These are phyloP conservation scores for Sporothrix dimorphospora DNA, from an alignment of 2,329 filamentous ascomycete genomes.

Conservation along the genomic window DNA sequence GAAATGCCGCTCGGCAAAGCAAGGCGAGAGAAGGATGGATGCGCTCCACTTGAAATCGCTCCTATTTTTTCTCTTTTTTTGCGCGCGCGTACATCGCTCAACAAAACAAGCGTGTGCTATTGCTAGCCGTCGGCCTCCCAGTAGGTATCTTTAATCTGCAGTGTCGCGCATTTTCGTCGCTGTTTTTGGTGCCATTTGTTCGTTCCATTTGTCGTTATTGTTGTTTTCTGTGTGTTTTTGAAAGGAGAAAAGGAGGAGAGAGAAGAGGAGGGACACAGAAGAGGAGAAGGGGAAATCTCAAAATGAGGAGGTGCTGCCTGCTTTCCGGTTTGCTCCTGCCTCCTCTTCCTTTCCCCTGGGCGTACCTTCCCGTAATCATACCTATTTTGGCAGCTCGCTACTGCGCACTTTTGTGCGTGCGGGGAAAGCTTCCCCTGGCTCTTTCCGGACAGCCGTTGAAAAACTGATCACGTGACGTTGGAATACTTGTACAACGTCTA, in stretches of 20 bases:
- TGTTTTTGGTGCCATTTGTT: background rate
- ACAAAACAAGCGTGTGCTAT: background rate
- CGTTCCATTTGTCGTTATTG: background rate
- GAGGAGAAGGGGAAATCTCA: background rate
- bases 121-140: constrained; percentile 4
- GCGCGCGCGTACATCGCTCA: background rate
- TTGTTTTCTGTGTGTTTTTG: background rate
- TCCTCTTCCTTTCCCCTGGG: background rate
- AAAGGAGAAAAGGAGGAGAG: background rate
- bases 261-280: background rate
- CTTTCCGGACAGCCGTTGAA: background rate
- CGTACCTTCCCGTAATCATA: background rate
- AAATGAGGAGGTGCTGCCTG: constrained; percentile 23
- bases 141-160: background rate
- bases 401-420: constrained; percentile 23
- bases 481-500: background rate
- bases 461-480: background rate
- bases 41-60: constrained; percentile 24
- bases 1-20: constrained; percentile 14
- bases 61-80: background rate
- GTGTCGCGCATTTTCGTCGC: constrained; percentile 8
- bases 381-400: constrained; percentile 1
- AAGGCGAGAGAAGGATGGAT: background rate
- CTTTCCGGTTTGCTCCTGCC: constrained; percentile 2
- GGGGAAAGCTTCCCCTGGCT: constrained; percentile 25